Conservation (phyloP, 176 grass and related monocot genomes). For the Oryza glumipatula region DNA sequence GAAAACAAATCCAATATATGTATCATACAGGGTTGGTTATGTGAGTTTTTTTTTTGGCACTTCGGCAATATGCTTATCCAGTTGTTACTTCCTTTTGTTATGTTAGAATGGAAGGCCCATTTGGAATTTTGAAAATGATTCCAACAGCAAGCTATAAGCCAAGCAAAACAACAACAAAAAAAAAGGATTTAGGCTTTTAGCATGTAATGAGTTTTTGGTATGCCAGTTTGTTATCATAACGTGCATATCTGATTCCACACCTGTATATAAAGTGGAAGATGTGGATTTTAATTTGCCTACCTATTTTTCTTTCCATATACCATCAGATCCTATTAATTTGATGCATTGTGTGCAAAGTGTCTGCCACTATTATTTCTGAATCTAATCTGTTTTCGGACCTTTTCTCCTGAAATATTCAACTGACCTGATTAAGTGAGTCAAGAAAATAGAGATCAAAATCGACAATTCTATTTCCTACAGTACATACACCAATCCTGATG, state of each 20-base stretch:
- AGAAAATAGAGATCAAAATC: background rate
- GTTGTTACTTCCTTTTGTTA: background rate
- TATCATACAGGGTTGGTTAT: background rate
- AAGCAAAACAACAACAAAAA: background rate
- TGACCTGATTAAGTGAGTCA: background rate
- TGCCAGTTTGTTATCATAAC: conserved; percentile 2
- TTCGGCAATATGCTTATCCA: background rate
- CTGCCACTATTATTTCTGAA: background rate
- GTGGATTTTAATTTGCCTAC: background rate
- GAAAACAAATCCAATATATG: conserved; percentile 20
- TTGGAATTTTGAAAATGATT: conserved; percentile 2
- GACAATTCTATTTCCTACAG: background rate
- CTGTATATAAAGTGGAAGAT: background rate
- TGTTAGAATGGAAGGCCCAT: conserved; percentile 1
- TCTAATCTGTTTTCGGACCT: background rate
- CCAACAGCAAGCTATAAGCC: background rate
- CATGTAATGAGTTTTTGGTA: conserved; percentile 14
- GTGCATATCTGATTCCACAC: background rate
- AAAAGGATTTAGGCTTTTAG: background rate
- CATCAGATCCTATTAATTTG: conserved; percentile 25
- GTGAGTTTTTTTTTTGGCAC: background rate
- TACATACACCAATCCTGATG: background rate
- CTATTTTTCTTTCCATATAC: background rate
- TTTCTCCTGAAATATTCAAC: background rate
- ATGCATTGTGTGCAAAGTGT: background rate